Evolutionary conservation across 2,329 filamentous ascomycete genomes (phyloP).

Genomic region (Talaromyces marneffei): DNA sequence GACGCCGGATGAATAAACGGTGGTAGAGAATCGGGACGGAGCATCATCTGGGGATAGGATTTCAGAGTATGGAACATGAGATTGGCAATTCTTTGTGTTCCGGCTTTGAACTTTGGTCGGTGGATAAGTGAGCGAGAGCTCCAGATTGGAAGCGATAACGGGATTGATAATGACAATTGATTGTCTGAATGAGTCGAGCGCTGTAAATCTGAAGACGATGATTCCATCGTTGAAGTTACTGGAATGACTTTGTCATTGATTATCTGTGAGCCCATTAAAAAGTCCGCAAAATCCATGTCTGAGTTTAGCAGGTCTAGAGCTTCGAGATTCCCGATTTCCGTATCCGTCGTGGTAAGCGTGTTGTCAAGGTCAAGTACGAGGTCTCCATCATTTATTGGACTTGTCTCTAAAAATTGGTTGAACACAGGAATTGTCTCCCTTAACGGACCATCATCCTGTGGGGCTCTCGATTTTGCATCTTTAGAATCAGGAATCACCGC

Average conservation of each 20-base stretch:
- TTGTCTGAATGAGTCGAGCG: not conserved
- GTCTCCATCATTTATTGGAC: not conserved
- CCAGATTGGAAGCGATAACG: not conserved
- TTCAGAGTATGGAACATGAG: slow-evolving; percentile 39
- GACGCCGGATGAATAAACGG: slow-evolving; percentile 40
- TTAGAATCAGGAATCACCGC: slow-evolving; percentile 17
- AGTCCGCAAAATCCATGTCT: slow-evolving; percentile 3
- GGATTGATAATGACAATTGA: slow-evolving; percentile 5
- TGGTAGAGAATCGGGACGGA: slow-evolving; percentile 34
- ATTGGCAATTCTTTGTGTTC: slow-evolving; percentile 29
- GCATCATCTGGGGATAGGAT: slow-evolving; percentile 40
- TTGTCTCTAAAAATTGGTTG: not conserved
- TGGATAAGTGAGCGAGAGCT: slow-evolving; percentile 13
- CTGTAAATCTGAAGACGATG: not conserved
- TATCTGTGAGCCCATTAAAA: not conserved
- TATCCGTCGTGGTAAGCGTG: not conserved
- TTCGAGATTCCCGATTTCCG: not conserved
- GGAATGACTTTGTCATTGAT: not conserved
- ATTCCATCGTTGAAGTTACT: not conserved
- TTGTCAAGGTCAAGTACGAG: not conserved
- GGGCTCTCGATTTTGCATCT: not conserved
- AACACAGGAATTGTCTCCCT: too few species aligned
- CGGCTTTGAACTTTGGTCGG: slow-evolving; percentile 20
- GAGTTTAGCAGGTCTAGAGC: not conserved
- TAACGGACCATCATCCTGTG: too few species aligned